Percentiles rank a stretch among this genome's conserved stretches.
Evolutionary conservation across 345 rosid species (phyloP).

Genomic region (Cardamine chenopodiifolia): DNA sequence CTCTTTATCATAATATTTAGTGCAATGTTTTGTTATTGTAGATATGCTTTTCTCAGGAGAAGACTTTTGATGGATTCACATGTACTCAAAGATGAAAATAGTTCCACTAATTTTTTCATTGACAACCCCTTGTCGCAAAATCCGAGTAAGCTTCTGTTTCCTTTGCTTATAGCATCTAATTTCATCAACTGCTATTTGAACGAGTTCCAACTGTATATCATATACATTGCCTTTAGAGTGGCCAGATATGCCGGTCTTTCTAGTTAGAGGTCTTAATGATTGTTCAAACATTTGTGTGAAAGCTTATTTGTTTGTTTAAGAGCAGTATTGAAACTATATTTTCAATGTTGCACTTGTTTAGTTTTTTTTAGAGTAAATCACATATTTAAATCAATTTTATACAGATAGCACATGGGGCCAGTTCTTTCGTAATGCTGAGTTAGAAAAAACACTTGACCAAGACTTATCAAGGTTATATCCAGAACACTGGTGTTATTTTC

Average conservation of each 20-base stretch:
- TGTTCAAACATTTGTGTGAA: neutral
- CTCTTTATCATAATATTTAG: neutral
- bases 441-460: slow-evolving; percentile 86
- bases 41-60: slow-evolving; percentile 78
- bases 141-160: slow-evolving; percentile 55
- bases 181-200: neutral
- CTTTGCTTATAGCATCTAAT: neutral
- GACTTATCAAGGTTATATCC: slow-evolving; percentile 90
- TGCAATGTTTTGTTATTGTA: slow-evolving; percentile 31
- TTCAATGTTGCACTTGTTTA: neutral
- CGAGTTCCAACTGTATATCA: neutral
- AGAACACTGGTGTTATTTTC: slow-evolving; percentile 82
- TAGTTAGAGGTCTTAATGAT: neutral
- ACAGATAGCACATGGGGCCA: slow-evolving; percentile 93
- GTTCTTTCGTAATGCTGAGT: slow-evolving; percentile 79
- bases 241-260: neutral
- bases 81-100: slow-evolving; percentile 49
- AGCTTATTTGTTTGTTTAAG: neutral
- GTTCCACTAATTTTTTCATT: slow-evolving; percentile 53
- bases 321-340: neutral
- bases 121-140: slow-evolving; percentile 91
- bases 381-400: neutral
- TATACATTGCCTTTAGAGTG: neutral
- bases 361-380: neutral
- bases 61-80: slow-evolving; percentile 69